These are phyloP conservation scores for Tagetes patula DNA, from an alignment of 129 eudicot genomes.

Conservation along the genomic window DNA sequence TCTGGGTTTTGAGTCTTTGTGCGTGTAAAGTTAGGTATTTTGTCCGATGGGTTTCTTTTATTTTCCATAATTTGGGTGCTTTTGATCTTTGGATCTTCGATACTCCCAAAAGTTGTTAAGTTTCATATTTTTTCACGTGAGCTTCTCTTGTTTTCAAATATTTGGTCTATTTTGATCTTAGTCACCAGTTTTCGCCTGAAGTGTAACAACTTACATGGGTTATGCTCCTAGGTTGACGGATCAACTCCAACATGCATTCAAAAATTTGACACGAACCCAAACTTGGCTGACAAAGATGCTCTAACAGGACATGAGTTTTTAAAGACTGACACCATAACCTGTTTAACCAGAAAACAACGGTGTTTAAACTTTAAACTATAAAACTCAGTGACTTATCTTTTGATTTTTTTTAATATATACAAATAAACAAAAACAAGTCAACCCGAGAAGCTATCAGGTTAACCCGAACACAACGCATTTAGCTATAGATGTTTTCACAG, in stretches of 20 bases:
- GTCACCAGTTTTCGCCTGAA: background rate
- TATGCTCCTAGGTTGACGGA: no score
- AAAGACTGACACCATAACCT: no score
- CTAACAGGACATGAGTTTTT: no score
- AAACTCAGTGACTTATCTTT: background rate
- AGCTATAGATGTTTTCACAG: no score
- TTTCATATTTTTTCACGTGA: background rate
- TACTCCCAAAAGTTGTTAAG: slow-evolving; percentile 12
- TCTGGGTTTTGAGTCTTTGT: background rate
- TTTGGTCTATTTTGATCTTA: slow-evolving; percentile 3
- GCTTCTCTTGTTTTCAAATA: slow-evolving; percentile 25
- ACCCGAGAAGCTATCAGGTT: no score
- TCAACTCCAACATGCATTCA: no score
- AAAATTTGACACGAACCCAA: no score
- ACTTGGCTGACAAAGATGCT: no score
- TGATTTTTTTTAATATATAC: background rate
- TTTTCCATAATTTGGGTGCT: slow-evolving; percentile 9
- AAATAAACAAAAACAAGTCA: background rate
- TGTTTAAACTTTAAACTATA: background rate
- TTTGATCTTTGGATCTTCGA: slow-evolving; percentile 25
- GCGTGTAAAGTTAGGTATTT: background rate
- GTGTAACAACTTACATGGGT: no score
- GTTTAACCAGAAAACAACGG: no score
- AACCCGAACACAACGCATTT: background rate
- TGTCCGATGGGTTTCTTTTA: background rate